Evolutionary conservation across 768 basidiomycete genomes (phyloP), one percentile per base, ranked within the genome.

Genomic region (Lyophyllum shimeji): DNA sequence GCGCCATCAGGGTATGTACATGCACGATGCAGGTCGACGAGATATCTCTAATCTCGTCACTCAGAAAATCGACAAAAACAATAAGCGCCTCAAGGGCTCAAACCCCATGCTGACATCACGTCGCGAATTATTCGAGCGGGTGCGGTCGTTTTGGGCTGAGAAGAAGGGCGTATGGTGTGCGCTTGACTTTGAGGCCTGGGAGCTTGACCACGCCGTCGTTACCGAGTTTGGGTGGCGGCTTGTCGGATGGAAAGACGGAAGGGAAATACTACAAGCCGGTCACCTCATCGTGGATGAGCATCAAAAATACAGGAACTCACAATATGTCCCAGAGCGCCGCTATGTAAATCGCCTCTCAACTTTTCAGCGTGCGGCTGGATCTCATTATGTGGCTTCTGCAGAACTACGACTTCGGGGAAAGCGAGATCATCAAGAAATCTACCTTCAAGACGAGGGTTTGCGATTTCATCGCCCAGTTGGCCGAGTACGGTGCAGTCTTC

Each of bases 121-220:
- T 12, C 83, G 90, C 8, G 71, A 82, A 50, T 64, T 75, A 13
- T 93, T 93, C 65, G 90, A 93, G 65, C 81, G 80, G 5, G 79
- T 85, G 23, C 84, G 90, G 17, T 67, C 76, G 2, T 74, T 84
- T 50, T 93, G 86, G 85, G 70, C 72, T 0, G 78, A 78, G 56
- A 83, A 85, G 65, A 76, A 68, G 23, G 91, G 89, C 40, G 80
- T 82, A 3, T 93, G 90, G 88, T 82, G 82, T 64, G 83, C 90
- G 15, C 69, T 93, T 49, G 93, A 94, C 67, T 86, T 94, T 59
- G 93, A 94, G 70, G 82, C 80, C 17, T 94, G 90, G 90, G 93
- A 95, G 65, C 69, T 70, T 40, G 89, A 91, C 42, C 88, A 91
- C 63, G 80, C 73, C 0, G 58, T 86, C 20, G 75, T 93, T 59